Percentiles rank a stretch among this genome's conserved stretches.
phyloP scores from a whole-genome alignment of 2,329 filamentous ascomycete genomes.

The Diaporthe sp. region DNA sequence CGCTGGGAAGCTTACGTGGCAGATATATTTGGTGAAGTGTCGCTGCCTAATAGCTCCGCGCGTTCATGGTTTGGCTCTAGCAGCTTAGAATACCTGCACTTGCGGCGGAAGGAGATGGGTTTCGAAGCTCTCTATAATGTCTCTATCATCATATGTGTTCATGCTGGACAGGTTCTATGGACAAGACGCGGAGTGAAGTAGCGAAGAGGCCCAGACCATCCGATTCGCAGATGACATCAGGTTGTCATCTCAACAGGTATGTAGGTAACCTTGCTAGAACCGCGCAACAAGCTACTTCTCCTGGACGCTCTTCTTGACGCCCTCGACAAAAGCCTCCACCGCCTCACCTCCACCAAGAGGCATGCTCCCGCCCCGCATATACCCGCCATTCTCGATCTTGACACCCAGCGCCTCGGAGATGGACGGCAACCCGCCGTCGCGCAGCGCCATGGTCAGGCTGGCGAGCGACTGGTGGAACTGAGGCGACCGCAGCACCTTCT shows the following conservation, averaged over 20 bases:
- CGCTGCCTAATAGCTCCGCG: neutral
- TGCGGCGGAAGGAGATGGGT: neutral
- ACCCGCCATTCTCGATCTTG: slow-evolving; percentile 85
- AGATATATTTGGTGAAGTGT: neutral
- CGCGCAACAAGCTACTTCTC: slow-evolving; percentile 44
- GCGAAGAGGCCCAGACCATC: too few species aligned
- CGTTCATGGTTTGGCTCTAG: neutral
- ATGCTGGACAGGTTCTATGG: neutral
- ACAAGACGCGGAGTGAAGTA: neutral
- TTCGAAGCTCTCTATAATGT: neutral
- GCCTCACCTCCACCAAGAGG: slow-evolving; percentile 90
- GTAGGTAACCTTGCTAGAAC: neutral
- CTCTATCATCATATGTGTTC: slow-evolving; percentile 8
- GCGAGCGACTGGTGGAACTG: slow-evolving; percentile 90
- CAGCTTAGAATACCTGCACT: neutral
- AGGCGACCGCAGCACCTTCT: slow-evolving; percentile 85
- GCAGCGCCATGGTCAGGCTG: slow-evolving; percentile 86
- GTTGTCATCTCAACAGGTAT: neutral
- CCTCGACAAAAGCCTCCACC: slow-evolving; percentile 90
- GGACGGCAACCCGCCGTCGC: slow-evolving; percentile 90
- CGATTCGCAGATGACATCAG: neutral
- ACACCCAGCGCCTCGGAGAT: slow-evolving; percentile 88
- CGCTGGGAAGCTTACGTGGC: neutral
- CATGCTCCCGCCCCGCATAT: slow-evolving; percentile 80
- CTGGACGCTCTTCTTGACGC: slow-evolving; percentile 82